Evolutionary conservation across 2,329 filamentous ascomycete genomes (phyloP), one percentile per base, ranked within the genome.

Genomic region (Stachybotrys echinatus): DNA sequence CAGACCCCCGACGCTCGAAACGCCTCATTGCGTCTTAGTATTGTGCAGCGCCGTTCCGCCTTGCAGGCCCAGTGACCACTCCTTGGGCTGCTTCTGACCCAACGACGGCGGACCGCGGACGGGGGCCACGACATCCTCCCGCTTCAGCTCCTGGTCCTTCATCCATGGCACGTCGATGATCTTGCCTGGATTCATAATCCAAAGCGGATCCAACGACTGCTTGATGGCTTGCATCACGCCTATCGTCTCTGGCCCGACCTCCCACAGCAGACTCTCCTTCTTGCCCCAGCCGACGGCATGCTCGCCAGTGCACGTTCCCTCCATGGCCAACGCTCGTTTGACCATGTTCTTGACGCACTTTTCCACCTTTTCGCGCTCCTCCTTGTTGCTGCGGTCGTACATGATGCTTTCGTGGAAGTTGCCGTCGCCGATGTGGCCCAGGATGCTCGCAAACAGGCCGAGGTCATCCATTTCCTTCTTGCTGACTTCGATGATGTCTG

Each of bases 321-420:
- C 92, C 91, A 96, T 96, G 56, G 92, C 89, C 21, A 96, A 69
- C 2, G 91, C 92, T n/a, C 89, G 81, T 57, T 87, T 80, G 19
- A 96, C 89, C 91, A 96, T 96, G 58, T 90, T 86, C 63, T 92
- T 84, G 44, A 96, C 89, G 55, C 89, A 90, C 49, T 76, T 79
- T 64, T 94, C 88, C 2, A 94, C 89, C 57, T 87, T 88, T 40
- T 79, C 84, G 50, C 80, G 80, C 68, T 96, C 88, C 22, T 76
- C 81, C 3, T 81, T 77, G 49, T 91, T 76, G 21, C 75, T 77
- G 22, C 80, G 80, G 68, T 94, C 83, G 66, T 95, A 96, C 71
- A 96, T 86, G 69, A 96, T 94, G 63, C 87, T 89, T 65, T 92
- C 86, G 66, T 96, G 92, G 72, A 96, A 96, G 68, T 96, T 96